phyloP scores from a whole-genome alignment of 2,329 filamentous ascomycete genomes.

The Ophiosphaerella korrae region DNA sequence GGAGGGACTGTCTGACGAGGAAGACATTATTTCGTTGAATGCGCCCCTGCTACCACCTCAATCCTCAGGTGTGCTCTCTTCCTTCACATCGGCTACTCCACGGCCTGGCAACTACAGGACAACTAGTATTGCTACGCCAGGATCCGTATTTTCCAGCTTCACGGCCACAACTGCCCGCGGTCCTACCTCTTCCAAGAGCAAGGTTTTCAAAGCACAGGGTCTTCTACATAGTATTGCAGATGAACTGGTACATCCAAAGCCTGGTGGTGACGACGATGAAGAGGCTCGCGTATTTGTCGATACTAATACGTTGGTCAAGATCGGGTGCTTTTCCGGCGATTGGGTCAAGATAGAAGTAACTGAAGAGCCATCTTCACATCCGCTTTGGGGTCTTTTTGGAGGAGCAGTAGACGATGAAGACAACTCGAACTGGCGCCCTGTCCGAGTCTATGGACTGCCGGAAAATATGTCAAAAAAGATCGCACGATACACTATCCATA shows the following conservation, averaged over 20 bases:
- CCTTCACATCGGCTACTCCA: constrained; percentile 80
- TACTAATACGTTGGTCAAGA: constrained; percentile 79
- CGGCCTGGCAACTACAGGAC: constrained; percentile 71
- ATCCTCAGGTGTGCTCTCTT: constrained; percentile 77
- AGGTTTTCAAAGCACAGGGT: constrained; percentile 83
- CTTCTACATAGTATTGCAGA: constrained; percentile 73
- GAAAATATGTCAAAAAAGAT: constrained; percentile 66
- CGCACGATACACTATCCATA: constrained; percentile 61
- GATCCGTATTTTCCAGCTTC: constrained; percentile 87
- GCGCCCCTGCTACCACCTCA: constrained; percentile 79
- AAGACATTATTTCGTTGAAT: constrained; percentile 90
- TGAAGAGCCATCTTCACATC: constrained; percentile 72
- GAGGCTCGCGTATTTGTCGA: constrained; percentile 88
- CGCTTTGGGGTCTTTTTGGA: constrained; percentile 70
- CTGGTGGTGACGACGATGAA: constrained; percentile 82
- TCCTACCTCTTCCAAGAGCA: constrained; percentile 68
- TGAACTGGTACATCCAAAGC: constrained; percentile 83
- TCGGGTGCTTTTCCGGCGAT: constrained; percentile 96
- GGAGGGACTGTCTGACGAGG: constrained; percentile 87
- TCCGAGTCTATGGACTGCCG: constrained; percentile 85
- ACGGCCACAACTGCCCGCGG: constrained; percentile 82
- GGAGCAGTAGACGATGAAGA: constrained; percentile 68
- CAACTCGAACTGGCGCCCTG: constrained; percentile 73
- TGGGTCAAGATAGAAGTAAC: constrained; percentile 87
- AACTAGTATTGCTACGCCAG: constrained; percentile 80